phyloP scores from a whole-genome alignment of 1,284 basidiomycete genomes.

The Dichomitus squalens region DNA sequence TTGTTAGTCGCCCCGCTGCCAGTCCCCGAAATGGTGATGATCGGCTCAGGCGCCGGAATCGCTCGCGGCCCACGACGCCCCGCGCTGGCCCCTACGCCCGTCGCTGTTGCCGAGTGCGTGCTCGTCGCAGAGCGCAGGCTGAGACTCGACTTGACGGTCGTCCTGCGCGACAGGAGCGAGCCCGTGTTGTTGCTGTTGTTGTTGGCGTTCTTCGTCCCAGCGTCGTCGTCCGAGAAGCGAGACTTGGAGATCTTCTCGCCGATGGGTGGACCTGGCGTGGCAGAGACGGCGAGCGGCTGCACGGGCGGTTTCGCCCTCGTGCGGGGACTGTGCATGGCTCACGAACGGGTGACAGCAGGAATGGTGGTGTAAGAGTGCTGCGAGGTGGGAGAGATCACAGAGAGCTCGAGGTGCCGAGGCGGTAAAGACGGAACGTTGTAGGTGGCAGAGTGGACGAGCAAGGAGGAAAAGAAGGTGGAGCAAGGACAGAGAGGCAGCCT shows the following conservation, averaged over 20 bases:
- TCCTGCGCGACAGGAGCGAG: slow-evolving; percentile 25
- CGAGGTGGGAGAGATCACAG: not conserved
- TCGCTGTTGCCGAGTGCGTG: slow-evolving; percentile 10
- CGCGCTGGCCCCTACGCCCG: slow-evolving; percentile 6
- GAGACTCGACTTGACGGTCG: slow-evolving; percentile 28
- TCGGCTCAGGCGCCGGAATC: slow-evolving; percentile 37
- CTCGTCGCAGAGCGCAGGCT: slow-evolving; percentile 28
- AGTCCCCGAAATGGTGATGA: slow-evolving; percentile 34
- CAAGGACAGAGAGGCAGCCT: slow-evolving; percentile 23
- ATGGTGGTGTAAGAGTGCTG: not conserved
- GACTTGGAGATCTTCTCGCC: slow-evolving; percentile 31
- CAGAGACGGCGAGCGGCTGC: slow-evolving; percentile 34
- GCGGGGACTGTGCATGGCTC: slow-evolving; percentile 22
- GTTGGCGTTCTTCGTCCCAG: slow-evolving; percentile 7
- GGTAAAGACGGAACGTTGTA: not conserved
- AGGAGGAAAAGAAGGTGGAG: slow-evolving; percentile 23
- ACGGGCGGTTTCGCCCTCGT: slow-evolving; percentile 27
- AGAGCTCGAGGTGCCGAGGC: slow-evolving; percentile 5
- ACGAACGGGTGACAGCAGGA: not conserved
- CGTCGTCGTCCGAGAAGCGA: slow-evolving; percentile 29
- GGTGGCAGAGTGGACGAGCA: not conserved
- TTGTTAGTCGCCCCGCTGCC: slow-evolving; percentile 18
- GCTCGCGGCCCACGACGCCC: slow-evolving; percentile 25
- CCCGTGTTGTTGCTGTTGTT: slow-evolving; percentile 13
- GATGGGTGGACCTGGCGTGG: slow-evolving; percentile 27